These are phyloP conservation scores for Stachybotrys chlorohalonatus DNA, from an alignment of 2,329 filamentous ascomycete genomes.

Conservation along the genomic window DNA sequence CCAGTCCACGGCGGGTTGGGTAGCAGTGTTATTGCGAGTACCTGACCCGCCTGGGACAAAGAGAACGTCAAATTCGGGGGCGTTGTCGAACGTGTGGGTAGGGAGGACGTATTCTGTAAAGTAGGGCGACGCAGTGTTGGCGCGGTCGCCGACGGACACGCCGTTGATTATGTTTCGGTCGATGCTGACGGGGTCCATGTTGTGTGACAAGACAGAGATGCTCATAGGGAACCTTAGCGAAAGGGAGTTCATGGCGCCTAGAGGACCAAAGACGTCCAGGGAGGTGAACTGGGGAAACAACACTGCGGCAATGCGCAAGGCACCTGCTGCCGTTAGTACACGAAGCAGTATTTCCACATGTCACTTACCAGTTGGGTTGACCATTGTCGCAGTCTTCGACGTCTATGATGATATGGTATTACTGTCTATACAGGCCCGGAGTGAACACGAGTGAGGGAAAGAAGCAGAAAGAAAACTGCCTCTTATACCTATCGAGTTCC, in stretches of 20 bases:
- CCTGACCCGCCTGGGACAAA: slow-evolving; percentile 46
- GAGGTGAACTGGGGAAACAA: slow-evolving; percentile 32
- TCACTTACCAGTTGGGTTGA: too few species aligned
- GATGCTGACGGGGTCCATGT: neutral
- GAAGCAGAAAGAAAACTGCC: too few species aligned
- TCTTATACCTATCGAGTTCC: too few species aligned
- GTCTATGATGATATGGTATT: too few species aligned
- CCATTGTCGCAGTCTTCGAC: too few species aligned
- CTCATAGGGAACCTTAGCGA: slow-evolving; percentile 12
- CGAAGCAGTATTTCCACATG: too few species aligned
- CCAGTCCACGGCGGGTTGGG: slow-evolving; percentile 31
- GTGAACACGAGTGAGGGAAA: too few species aligned
- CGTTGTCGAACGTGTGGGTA: slow-evolving; percentile 29
- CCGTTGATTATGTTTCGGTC: slow-evolving; percentile 4
- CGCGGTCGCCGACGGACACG: slow-evolving; percentile 2
- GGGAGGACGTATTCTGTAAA: slow-evolving; percentile 8
- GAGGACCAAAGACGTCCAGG: slow-evolving; percentile 31
- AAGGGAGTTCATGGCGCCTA: slow-evolving; percentile 31
- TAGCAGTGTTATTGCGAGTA: slow-evolving; percentile 17
- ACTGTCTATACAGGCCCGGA: too few species aligned
- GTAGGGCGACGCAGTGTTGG: slow-evolving; percentile 1
- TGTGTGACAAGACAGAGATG: neutral
- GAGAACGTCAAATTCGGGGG: slow-evolving; percentile 37
- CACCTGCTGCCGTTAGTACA: neutral
- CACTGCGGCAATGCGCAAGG: slow-evolving; percentile 12